Evolutionary conservation across 148 eudicot genomes (phyloP).

Genomic region (Mesembryanthemum crystallinum): DNA sequence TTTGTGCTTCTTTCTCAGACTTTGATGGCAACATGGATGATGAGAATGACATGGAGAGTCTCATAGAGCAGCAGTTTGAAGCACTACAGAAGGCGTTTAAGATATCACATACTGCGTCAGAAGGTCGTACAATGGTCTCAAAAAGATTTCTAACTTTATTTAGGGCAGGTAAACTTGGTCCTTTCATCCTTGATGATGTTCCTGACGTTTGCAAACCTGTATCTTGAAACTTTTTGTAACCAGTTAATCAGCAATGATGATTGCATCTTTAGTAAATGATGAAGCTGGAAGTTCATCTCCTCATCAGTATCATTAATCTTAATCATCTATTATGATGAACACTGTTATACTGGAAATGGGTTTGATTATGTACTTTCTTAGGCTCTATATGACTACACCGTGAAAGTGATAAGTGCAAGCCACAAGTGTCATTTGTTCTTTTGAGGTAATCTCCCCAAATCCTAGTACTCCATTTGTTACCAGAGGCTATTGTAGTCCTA

Average conservation of each 20-base stretch:
- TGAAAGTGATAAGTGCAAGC: too few relatives aligned
- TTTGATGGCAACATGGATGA: slow-evolving; percentile 68
- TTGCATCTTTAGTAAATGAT: not conserved
- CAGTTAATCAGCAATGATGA: slow-evolving; percentile 6
- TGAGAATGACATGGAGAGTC: slow-evolving; percentile 62
- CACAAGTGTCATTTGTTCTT: too few relatives aligned
- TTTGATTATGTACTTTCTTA: not conserved
- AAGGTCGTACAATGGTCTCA: slow-evolving; percentile 68
- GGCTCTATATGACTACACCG: not conserved
- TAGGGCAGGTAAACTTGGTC: slow-evolving; percentile 91
- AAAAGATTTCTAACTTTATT: slow-evolving; percentile 82
- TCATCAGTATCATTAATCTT: not conserved
- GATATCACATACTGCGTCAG: slow-evolving; percentile 71
- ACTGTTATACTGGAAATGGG: not conserved
- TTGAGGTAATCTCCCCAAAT: too few relatives aligned
- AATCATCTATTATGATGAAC: not conserved
- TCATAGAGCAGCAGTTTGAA: slow-evolving; percentile 79
- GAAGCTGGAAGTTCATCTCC: not conserved
- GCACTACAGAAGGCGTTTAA: slow-evolving; percentile 75
- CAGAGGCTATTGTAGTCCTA: too few relatives aligned
- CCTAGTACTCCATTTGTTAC: too few relatives aligned
- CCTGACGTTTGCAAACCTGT: slow-evolving; percentile 36
- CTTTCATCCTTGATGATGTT: slow-evolving; percentile 92
- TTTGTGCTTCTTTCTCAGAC: slow-evolving; percentile 47
- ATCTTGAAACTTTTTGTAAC: slow-evolving; percentile 21